Evolutionary conservation across 768 basidiomycete genomes (phyloP), one percentile per base, ranked within the genome.

Genomic region (Collybia mongolica): DNA sequence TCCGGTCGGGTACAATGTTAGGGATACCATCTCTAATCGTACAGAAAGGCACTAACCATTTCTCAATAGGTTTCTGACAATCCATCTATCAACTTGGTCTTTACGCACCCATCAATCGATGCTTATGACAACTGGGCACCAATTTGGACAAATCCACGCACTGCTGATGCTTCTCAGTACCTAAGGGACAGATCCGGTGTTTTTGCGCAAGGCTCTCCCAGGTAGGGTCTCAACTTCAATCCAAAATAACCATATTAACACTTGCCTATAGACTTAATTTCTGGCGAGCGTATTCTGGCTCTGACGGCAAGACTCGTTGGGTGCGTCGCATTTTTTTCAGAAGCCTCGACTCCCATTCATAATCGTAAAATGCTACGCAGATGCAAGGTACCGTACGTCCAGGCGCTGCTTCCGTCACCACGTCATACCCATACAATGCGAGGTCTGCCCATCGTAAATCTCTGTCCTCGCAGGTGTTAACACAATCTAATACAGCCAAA

Each of bases 381-480:
- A 57, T 79, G 38, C 83, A 86, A 75, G 83, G 83, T 26, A 84
- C 82, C 9, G 81, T 75, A 29, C 79, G 82, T 19, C 82, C 83
- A 11, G 83, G 83, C 39, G 80, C 79, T 14, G 76, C 77, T 3
- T 78, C 73, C 5, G 67, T 79, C 42, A 72, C 69, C 32, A 80
- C 81, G 1, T 56, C 58, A 5, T 71, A 74, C 55, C 70, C 82
- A 3, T 86, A 75, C 61, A 83, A 84, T 54, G 65, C 66, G 23
- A 76, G 66, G 69, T 67, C 19, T 46, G 14, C 26, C 12, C 19
- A 4, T 26, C 24, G 7, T 15, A 4, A n/a, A 46, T 26, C 9
- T 26, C 32, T 29, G n/a, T 42, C 14, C 24, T 20, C 11, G 32
- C 23, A 15, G 14, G n/a, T 7, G 18, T 40, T 45, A 26, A 29